A percentile compares a stretch with the other conserved stretches of the same genome.
phyloP scores from a whole-genome alignment of 2,329 filamentous ascomycete genomes.

The Corniculantispora saksenae region DNA sequence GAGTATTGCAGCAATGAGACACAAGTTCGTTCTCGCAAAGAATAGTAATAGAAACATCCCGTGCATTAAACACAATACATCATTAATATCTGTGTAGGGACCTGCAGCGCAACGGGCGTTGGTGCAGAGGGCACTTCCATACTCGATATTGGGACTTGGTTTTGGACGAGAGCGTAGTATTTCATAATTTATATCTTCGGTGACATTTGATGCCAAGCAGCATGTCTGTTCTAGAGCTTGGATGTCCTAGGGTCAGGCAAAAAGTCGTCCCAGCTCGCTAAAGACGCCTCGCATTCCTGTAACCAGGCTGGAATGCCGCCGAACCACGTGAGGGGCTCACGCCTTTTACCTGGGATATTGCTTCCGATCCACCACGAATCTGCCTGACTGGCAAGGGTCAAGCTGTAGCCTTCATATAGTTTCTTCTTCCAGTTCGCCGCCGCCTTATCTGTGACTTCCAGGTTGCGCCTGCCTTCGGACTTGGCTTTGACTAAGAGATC shows the following conservation, averaged over 20 bases:
- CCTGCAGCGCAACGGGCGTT: no score
- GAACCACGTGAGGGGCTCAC: constrained; percentile 21
- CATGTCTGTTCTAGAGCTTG: background rate
- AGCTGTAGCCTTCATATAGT: background rate
- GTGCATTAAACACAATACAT: no score
- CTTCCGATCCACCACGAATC: constrained; percentile 22
- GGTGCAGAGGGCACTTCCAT: no score
- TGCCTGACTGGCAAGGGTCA: constrained; percentile 9
- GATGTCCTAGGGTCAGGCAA: background rate
- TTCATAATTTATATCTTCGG: no score
- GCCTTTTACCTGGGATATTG: constrained; percentile 21
- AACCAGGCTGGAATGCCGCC: constrained; percentile 11
- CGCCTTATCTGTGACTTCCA: constrained; percentile 17
- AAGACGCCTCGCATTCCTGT: background rate
- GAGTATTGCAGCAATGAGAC: no score
- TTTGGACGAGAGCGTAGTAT: no score
- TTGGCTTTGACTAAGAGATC: constrained; percentile 22
- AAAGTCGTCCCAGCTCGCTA: constrained; percentile 15
- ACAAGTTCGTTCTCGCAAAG: no score
- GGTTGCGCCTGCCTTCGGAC: background rate
- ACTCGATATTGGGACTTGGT: no score
- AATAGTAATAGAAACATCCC: no score
- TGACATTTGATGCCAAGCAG: no score
- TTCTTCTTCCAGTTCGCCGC: constrained; percentile 1
- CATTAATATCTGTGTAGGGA: no score